Base-by-base conservation (phyloP, 371 early-diverging fungal genomes). In the Gilbertella persicaria region DNA sequence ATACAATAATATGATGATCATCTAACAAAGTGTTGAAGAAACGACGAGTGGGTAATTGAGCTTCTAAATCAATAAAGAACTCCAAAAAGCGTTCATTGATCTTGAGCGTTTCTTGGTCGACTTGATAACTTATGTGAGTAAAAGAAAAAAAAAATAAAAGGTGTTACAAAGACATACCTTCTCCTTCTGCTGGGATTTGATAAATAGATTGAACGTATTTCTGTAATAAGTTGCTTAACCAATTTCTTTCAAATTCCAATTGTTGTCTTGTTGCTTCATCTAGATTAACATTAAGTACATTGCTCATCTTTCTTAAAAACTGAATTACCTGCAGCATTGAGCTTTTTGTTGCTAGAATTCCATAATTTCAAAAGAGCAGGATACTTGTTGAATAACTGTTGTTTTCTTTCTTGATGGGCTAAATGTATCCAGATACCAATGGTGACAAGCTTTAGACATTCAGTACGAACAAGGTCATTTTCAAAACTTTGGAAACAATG, bases 1-100 rank as follows among this genome's bases (percentile, higher is more conserved):
- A 68, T 9, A 82, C 77, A 4, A 89, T 67, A 26, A 96, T 59
- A 36, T 92, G 82, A 56, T 89, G 90, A 58, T 97, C 97, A 14
- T 85, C 78, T 23, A 98, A 52, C 7, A 98, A 51, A 1, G 84
- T 76, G 55, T 90, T 86, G 58, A 96, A 82, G 60, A 82, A 94
- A 44, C 97, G 86, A 26, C 98, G 87, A 0, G 98, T 96, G 2
- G 96, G 88, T 26, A 96, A 66, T 70, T 96, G 97, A 14, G 91
- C 76, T 58, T 86, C 85, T 20, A 97, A 66, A 57, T 90, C 93
- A 17, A 92, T 87, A 42, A 97, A 57, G 26, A 97, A 77, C 64
- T 96, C 96, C 23, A 96, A 51, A 50, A 86, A 83, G 13, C 92
- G 82, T 45, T 88, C 89, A 53, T 82, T 78, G 48, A 87, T 93